These are phyloP conservation scores for Sideroxylon spinosum DNA, from an alignment of 179 eudicot species.

Conservation along the genomic window DNA sequence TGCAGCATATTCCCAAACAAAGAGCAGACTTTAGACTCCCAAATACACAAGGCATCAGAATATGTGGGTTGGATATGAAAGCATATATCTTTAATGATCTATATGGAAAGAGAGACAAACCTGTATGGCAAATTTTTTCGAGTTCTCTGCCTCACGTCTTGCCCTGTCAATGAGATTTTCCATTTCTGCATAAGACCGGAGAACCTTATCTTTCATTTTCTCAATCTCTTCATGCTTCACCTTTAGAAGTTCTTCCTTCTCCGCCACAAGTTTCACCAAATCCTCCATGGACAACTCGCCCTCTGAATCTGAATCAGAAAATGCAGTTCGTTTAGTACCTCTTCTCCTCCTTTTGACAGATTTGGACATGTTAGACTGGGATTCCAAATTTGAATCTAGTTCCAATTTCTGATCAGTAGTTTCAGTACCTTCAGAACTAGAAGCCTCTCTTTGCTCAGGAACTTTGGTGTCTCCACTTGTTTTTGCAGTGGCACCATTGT, in stretches of 20 bases:
- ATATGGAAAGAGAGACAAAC: slow-evolving; percentile 28
- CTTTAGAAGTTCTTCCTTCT: slow-evolving; percentile 63
- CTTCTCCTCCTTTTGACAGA: slow-evolving; percentile 31
- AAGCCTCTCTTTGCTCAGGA: slow-evolving; percentile 22
- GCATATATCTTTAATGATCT: neutral
- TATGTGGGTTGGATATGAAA: neutral
- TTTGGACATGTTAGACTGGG: slow-evolving; percentile 22
- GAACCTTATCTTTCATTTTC: slow-evolving; percentile 68
- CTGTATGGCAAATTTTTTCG: slow-evolving; percentile 94
- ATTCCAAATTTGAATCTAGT: slow-evolving; percentile 42
- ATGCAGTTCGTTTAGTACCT: slow-evolving; percentile 38
- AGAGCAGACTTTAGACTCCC: slow-evolving; percentile 4
- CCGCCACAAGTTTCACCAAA: slow-evolving; percentile 66
- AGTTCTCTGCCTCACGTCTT: slow-evolving; percentile 83
- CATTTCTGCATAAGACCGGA: slow-evolving; percentile 82
- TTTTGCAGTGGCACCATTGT: slow-evolving; percentile 29
- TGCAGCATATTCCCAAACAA: slow-evolving; percentile 28
- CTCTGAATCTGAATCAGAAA: slow-evolving; percentile 61
- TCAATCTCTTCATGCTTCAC: slow-evolving; percentile 61
- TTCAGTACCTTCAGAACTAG: slow-evolving; percentile 19
- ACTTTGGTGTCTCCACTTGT: slow-evolving; percentile 22
- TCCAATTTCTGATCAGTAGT: slow-evolving; percentile 19
- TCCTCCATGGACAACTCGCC: slow-evolving; percentile 72
- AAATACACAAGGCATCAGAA: neutral
- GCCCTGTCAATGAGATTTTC: slow-evolving; percentile 88